Conservation (phyloP, 345 rosid genomes). For the Arabidopsis thaliana region DNA sequence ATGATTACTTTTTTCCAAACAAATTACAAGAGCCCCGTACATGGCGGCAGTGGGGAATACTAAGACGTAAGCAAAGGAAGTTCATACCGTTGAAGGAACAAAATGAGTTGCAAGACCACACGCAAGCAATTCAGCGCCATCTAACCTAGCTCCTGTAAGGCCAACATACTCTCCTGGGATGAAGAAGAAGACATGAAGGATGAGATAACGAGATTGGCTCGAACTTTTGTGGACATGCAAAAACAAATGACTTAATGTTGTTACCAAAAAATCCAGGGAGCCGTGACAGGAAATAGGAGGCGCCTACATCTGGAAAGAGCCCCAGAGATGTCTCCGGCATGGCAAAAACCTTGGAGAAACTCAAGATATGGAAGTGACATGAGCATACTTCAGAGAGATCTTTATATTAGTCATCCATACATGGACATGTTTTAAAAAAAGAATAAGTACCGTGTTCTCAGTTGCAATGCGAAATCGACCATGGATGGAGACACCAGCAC, state of each 20-base stretch:
- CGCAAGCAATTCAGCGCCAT: slow-evolving; percentile 87
- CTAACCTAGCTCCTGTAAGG: slow-evolving; percentile 75
- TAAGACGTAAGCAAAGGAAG: background rate
- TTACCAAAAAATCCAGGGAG: slow-evolving; percentile 89
- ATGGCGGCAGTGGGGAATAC: background rate
- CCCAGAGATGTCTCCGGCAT: slow-evolving; percentile 90
- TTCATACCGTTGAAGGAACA: slow-evolving; percentile 64
- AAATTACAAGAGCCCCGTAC: background rate
- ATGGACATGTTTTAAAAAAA: slow-evolving; percentile 22
- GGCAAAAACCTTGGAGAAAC: slow-evolving; percentile 65
- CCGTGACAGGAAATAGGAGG: slow-evolving; percentile 84
- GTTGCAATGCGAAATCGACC: slow-evolving; percentile 85
- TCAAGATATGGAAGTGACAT: background rate
- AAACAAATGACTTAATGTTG: background rate
- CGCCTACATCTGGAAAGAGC: slow-evolving; percentile 89
- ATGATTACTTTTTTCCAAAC: too few relatives aligned
- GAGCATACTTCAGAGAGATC: slow-evolving; percentile 11
- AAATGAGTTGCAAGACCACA: slow-evolving; percentile 95
- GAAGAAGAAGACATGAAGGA: background rate
- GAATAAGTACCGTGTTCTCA: slow-evolving; percentile 64
- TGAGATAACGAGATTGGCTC: background rate
- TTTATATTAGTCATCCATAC: background rate
- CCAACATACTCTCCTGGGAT: slow-evolving; percentile 76
- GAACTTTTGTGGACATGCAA: background rate
- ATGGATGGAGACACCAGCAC: slow-evolving; percentile 81